These are phyloP conservation scores for Trypanosoma cruzi DNA, from an alignment of 208 protist species.

Conservation along the genomic window DNA sequence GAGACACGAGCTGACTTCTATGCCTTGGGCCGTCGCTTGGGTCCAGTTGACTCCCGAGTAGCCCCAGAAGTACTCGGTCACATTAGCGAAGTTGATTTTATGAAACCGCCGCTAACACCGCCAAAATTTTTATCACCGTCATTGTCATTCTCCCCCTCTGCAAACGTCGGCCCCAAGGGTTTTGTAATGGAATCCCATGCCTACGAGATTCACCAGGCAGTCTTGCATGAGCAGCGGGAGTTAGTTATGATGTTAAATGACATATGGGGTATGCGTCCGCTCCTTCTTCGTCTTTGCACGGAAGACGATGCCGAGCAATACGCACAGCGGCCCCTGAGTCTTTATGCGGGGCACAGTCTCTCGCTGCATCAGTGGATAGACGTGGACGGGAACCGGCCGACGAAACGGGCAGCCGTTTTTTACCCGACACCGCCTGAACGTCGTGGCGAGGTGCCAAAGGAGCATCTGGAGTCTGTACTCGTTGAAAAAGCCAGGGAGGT, in stretches of 20 bases:
- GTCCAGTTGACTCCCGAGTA: background rate
- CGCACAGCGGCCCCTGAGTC: background rate
- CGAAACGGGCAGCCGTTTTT: constrained; percentile 14
- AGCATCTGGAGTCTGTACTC: constrained; percentile 17
- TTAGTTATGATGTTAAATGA: constrained; percentile 8
- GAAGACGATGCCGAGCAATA: background rate
- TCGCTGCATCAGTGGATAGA: constrained; percentile 21
- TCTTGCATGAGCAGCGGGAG: constrained; percentile 17
- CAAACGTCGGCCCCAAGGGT: background rate
- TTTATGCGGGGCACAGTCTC: constrained; percentile 7
- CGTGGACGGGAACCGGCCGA: background rate
- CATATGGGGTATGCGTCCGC: constrained; percentile 1
- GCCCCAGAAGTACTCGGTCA: background rate
- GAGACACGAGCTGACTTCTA: constrained; percentile 17
- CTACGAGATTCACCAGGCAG: constrained; percentile 8
- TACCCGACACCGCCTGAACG: constrained; percentile 24
- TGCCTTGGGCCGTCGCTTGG: background rate
- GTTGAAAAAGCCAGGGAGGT: background rate
- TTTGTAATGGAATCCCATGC: constrained; percentile 10
- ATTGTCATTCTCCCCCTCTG: background rate
- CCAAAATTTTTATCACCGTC: background rate
- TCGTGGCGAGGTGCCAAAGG: background rate
- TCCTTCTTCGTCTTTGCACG: constrained; percentile 8
- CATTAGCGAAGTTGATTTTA: background rate
- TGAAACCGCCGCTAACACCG: background rate